Conservation (phyloP, 768 basidiomycete species). For the Hygrocybe punicea region DNA sequence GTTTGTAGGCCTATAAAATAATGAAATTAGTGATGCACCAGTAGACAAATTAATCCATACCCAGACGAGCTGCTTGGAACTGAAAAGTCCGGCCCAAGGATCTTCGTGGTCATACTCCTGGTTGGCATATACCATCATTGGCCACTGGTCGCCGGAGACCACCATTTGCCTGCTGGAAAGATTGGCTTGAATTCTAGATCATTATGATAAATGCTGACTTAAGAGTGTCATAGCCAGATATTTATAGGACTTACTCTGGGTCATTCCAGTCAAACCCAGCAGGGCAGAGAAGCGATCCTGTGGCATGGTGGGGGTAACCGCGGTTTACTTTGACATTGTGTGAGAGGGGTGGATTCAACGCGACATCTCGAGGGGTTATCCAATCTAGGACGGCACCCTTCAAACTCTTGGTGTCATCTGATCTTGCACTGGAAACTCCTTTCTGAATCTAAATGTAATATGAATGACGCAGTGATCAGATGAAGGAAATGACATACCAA, state of each 20-base stretch:
- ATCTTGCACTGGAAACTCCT: background rate
- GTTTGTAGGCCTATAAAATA: background rate
- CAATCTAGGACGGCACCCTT: background rate
- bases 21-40: no score
- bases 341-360: background rate
- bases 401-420: no score
- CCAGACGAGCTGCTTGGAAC: background rate
- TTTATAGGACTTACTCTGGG: slow-evolving; percentile 11
- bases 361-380: background rate
- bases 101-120: background rate
- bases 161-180: background rate
- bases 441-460: background rate
- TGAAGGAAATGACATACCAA: background rate
- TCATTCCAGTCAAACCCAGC: slow-evolving; percentile 20
- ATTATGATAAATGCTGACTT: background rate
- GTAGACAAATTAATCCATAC: background rate
- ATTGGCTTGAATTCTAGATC: background rate
- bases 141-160: background rate
- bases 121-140: background rate
- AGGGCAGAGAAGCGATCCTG: slow-evolving; percentile 21
- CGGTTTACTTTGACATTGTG: background rate
- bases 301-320: slow-evolving; percentile 17
- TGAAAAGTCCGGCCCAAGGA: background rate
- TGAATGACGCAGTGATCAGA: background rate
- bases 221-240: background rate